phyloP scores from a whole-genome alignment of 2,329 filamentous ascomycete genomes.

The Microcera coccophila region DNA sequence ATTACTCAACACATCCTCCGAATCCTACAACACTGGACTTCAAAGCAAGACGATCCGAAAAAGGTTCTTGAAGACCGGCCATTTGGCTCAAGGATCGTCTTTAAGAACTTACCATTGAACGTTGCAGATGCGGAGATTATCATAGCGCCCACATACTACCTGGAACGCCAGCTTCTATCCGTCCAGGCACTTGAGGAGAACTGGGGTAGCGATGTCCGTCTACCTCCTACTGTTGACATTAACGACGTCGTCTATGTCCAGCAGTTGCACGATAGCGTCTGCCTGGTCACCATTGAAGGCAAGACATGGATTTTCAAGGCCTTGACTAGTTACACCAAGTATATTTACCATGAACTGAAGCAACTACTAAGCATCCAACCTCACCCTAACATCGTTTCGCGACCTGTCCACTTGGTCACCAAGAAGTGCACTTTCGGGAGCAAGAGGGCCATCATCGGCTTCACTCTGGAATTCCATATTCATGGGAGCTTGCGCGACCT shows the following conservation, averaged over 20 bases:
- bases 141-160: conserved; percentile 47
- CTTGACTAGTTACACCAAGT: conserved; percentile 54
- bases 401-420: conserved; percentile 51
- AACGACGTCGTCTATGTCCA: conserved; percentile 46
- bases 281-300: conserved; percentile 45
- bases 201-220: conserved; percentile 40
- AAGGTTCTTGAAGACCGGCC: conserved; percentile 45
- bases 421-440: conserved; percentile 54
- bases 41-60: conserved; percentile 25
- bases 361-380: conserved; percentile 49
- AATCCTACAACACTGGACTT: conserved; percentile 51
- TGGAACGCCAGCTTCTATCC: conserved; percentile 51
- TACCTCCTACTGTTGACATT: conserved; percentile 50
- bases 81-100: conserved; percentile 56
- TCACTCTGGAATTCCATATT: conserved; percentile 51
- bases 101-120: conserved; percentile 48
- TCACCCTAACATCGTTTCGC: conserved; percentile 51
- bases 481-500: conserved; percentile 54
- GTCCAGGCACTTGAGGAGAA: conserved; percentile 37
- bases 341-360: conserved; percentile 58
- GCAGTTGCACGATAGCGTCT: conserved; percentile 58
- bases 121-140: conserved; percentile 43
- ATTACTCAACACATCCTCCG: conserved; percentile 53
- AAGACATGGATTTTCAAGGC: conserved; percentile 54
- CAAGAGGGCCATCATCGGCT: conserved; percentile 54